phyloP scores from a whole-genome alignment of 257 asterid species.

The Nicotiana noctiflora region DNA sequence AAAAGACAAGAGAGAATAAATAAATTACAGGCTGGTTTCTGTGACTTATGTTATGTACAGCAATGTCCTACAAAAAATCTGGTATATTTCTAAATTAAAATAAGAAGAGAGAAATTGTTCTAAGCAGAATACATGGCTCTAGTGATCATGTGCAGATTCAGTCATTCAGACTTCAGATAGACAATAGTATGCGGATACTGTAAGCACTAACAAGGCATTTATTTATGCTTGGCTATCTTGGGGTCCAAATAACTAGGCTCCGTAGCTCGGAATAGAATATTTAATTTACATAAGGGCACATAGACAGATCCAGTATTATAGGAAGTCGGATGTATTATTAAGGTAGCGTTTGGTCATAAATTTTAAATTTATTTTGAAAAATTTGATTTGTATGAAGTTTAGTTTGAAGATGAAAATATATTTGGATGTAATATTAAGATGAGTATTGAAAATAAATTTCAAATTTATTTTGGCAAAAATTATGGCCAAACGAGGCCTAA shows the following conservation, averaged over 20 bases:
- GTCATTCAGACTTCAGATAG: slow-evolving; percentile 23
- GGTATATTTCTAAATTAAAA: not conserved
- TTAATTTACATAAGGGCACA: too few species aligned
- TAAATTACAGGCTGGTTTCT: not conserved
- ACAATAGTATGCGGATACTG: slow-evolving; percentile 22
- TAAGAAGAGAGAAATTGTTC: not conserved
- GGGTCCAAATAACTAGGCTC: slow-evolving; percentile 15
- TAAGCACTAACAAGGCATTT: slow-evolving; percentile 15
- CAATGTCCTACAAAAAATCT: not conserved
- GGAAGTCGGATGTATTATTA: too few species aligned
- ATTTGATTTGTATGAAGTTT: too few species aligned
- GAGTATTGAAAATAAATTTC: too few species aligned
- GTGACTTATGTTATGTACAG: not conserved
- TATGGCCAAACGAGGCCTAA: too few species aligned
- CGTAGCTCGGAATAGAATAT: slow-evolving; percentile 5
- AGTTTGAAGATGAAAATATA: too few species aligned
- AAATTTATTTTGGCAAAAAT: too few species aligned
- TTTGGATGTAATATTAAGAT: too few species aligned
- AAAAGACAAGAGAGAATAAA: slow-evolving; percentile 9
- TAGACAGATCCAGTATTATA: too few species aligned
- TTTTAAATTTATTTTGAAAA: too few species aligned
- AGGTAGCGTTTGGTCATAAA: too few species aligned
- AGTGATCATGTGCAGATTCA: slow-evolving; percentile 39
- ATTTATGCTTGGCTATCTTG: slow-evolving; percentile 11
- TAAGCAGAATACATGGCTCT: slow-evolving; percentile 13